Conservation (phyloP, 139 green algal species). For the Chlorella sp. region DNA sequence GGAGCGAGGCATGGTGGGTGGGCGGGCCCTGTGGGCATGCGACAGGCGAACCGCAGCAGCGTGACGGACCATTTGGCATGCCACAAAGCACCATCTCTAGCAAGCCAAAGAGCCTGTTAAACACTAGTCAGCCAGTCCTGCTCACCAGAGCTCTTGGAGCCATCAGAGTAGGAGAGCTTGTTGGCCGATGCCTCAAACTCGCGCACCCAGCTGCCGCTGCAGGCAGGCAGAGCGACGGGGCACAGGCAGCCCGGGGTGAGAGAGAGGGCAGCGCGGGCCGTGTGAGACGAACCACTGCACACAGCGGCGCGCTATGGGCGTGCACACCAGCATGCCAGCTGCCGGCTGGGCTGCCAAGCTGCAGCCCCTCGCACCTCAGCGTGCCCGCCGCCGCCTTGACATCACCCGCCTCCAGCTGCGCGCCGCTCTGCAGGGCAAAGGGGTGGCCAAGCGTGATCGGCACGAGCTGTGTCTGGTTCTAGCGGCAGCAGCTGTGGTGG, state of each 20-base stretch:
- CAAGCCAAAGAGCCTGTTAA: too few species aligned
- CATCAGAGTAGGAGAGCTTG: slow-evolving; percentile 24
- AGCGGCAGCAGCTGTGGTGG: too few species aligned
- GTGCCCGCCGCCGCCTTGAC: slow-evolving; percentile 52
- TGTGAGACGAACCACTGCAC: too few species aligned
- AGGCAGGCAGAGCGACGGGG: neutral
- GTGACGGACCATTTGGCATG: too few species aligned
- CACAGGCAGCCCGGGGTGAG: neutral
- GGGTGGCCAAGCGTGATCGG: too few species aligned
- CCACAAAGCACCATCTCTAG: too few species aligned
- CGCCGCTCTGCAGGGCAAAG: slow-evolving; percentile 27
- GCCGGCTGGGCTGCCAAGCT: too few species aligned
- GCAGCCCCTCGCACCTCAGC: slow-evolving; percentile 33
- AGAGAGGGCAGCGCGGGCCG: neutral
- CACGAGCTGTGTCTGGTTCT: too few species aligned
- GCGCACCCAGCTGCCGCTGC: slow-evolving; percentile 58
- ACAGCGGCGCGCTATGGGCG: neutral
- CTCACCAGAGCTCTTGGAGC: slow-evolving; percentile 20
- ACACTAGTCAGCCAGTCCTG: neutral
- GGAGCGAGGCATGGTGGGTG: too few species aligned
- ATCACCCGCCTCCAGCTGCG: slow-evolving; percentile 62
- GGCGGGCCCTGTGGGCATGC: too few species aligned
- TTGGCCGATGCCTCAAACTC: slow-evolving; percentile 48
- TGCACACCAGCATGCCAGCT: neutral
- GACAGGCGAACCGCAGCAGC: too few species aligned